A percentile compares a stretch with the other conserved stretches of the same genome.
These are phyloP conservation scores for Alternaria longipes DNA, from an alignment of 2,329 filamentous ascomycete genomes.

Conservation along the genomic window DNA sequence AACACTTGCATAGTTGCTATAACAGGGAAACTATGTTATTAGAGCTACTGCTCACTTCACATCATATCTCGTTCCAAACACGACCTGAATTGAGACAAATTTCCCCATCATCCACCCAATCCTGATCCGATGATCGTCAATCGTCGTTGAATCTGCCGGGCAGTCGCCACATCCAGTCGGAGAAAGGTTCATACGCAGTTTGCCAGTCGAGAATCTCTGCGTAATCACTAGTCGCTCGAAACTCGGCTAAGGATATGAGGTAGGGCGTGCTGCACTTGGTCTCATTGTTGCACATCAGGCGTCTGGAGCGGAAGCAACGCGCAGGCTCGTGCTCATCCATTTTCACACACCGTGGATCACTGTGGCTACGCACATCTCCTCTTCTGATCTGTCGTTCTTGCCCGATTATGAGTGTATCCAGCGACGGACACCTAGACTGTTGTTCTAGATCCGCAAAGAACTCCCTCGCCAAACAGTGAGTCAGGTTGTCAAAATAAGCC, in stretches of 20 bases:
- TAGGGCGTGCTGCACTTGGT: neutral
- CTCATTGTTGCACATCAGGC: neutral
- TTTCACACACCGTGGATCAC: neutral
- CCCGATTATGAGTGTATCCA: neutral
- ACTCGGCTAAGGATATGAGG: neutral
- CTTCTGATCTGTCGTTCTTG: neutral
- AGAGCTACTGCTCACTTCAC: neutral
- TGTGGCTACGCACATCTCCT: neutral
- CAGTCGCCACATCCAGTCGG: neutral
- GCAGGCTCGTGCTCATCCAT: neutral
- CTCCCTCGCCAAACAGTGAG: neutral
- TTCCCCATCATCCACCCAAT: neutral
- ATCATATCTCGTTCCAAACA: neutral
- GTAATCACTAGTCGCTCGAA: neutral
- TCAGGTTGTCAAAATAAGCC: neutral
- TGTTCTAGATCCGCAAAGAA: neutral
- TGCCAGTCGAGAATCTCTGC: slow-evolving; percentile 1
- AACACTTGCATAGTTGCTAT: too few relatives aligned
- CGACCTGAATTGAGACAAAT: neutral
- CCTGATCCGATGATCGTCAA: neutral
- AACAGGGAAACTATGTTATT: neutral
- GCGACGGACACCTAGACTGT: neutral
- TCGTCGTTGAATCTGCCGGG: neutral
- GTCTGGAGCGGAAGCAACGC: slow-evolving; percentile 2
- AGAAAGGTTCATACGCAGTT: neutral